Percentiles rank a stretch among this genome's conserved stretches.
phyloP scores from a whole-genome alignment of 208 protist genomes.

The Acanthamoeba healyi region DNA sequence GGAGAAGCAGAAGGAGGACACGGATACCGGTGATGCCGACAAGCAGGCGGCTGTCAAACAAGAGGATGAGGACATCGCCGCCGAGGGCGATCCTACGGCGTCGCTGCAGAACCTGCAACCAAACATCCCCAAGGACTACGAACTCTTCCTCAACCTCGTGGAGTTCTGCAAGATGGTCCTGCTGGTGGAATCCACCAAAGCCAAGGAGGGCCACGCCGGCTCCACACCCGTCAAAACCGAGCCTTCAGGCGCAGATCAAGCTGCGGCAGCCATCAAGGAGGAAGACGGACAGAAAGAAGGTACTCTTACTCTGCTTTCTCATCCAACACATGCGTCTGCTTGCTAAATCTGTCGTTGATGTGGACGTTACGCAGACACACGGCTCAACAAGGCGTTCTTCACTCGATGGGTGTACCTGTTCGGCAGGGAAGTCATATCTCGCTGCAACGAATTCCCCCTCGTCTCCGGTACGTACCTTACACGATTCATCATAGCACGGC shows the following conservation, averaged over 20 bases:
- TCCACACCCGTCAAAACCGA: not conserved
- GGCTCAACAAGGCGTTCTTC: slow-evolving; percentile 12
- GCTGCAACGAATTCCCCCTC: slow-evolving; percentile 80
- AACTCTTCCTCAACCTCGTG: slow-evolving; percentile 85
- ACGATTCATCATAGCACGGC: not conserved
- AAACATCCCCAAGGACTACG: slow-evolving; percentile 82
- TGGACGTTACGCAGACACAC: too few species aligned
- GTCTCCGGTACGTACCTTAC: not conserved
- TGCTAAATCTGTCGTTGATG: too few species aligned
- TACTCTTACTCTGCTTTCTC: not conserved
- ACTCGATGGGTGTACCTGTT: slow-evolving; percentile 83
- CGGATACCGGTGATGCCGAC: not conserved
- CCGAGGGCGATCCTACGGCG: slow-evolving; percentile 26
- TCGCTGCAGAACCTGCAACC: slow-evolving; percentile 58
- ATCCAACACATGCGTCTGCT: not conserved
- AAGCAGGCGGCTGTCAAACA: not conserved
- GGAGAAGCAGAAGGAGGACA: slow-evolving; percentile 19
- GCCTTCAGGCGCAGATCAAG: not conserved
- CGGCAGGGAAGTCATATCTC: slow-evolving; percentile 78
- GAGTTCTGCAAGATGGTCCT: slow-evolving; percentile 84
- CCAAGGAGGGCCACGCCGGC: not conserved
- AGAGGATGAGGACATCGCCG: not conserved
- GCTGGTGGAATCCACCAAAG: not conserved
- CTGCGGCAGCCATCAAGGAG: slow-evolving; percentile 1
- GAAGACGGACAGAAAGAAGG: not conserved